phyloP scores from a whole-genome alignment of 2,329 filamentous ascomycete genomes.

The Colletotrichum tamarilloi region DNA sequence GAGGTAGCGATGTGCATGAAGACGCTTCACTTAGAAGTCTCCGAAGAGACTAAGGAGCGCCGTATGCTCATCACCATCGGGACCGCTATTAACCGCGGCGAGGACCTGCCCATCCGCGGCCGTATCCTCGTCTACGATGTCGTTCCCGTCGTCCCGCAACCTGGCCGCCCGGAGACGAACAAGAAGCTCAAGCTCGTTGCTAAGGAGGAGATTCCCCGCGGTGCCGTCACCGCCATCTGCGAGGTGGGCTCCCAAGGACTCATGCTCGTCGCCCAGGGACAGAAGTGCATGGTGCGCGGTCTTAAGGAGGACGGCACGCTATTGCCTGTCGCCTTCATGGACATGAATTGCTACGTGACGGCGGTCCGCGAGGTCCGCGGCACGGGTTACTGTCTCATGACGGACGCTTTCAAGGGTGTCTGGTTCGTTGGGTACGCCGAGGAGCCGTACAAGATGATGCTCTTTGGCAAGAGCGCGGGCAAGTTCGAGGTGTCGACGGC shows the following conservation, averaged over 20 bases:
- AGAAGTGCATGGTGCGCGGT: slow-evolving; percentile 97
- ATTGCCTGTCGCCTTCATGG: slow-evolving; percentile 94
- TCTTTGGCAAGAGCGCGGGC: slow-evolving; percentile 88
- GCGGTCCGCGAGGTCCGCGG: slow-evolving; percentile 85
- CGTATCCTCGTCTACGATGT: slow-evolving; percentile 92
- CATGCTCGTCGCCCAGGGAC: slow-evolving; percentile 90
- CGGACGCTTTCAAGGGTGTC: slow-evolving; percentile 90
- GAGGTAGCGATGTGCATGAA: slow-evolving; percentile 87
- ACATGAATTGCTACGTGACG: slow-evolving; percentile 94
- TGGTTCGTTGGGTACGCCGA: slow-evolving; percentile 98
- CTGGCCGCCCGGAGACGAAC: slow-evolving; percentile 85
- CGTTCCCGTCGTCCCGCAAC: slow-evolving; percentile 90
- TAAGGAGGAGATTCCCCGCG: slow-evolving; percentile 90
- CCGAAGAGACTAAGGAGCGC: slow-evolving; percentile 89
- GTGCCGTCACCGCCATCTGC: slow-evolving; percentile 87
- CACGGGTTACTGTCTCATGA: slow-evolving; percentile 87
- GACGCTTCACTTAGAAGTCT: slow-evolving; percentile 87
- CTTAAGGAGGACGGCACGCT: slow-evolving; percentile 95
- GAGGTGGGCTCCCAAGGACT: slow-evolving; percentile 89
- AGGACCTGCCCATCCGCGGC: slow-evolving; percentile 88
- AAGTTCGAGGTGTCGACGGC: slow-evolving; percentile 82
- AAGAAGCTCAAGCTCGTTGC: slow-evolving; percentile 86
- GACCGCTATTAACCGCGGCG: slow-evolving; percentile 86
- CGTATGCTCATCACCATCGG: slow-evolving; percentile 86
- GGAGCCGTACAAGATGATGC: slow-evolving; percentile 94